Evolutionary conservation across 192 early-diverging fungal genomes (phyloP), one percentile per base, ranked within the genome.

Genomic region (Coemansia interrupta): DNA sequence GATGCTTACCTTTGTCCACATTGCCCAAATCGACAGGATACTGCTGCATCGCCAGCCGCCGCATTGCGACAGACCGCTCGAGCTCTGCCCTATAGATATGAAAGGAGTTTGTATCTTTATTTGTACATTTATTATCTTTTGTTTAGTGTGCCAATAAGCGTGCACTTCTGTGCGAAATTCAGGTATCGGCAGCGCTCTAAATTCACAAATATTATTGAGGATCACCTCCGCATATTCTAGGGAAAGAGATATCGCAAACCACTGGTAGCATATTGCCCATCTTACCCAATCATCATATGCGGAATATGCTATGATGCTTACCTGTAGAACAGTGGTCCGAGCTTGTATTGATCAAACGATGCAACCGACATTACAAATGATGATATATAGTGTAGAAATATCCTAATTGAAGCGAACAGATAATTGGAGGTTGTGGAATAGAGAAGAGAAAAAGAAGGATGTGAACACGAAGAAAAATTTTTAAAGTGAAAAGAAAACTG

Each of bases 301-400:
- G 9, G 32, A 11, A 8, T 10, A 8, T 36, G 10, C 10, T 36
- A 36, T 36, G 32, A 36, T 36, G 32, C 32, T 36, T 72, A 72
- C 74, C 74, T 78, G 56, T 64, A 66, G 48, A 78, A 64, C 14
- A 62, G 64, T 18, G 74, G 74, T 0, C 74, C 74, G 17, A 78
- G 65, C 64, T 50, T 61, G 55, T 60, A 64, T 47, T 71, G 65
- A 55, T 72, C 69, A 45, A 78, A 55, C 48, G 49, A 64, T 32
- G 45, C 38, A 24, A 44, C 45, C 17, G 40, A 61, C 68, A 70
- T 69, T 39, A 28, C 28, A 12, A 17, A 20, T 38, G 18, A 38
- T 38, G 29, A 39, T 14, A 12, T 13, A 36, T 10, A 1, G 1
- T 36, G 10, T 8, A 8, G 10, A n/a, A n/a, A 36, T 36, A 36